These are phyloP conservation scores for Phytophthora gonapodyides DNA, from an alignment of 352 stramenopile species.

Conservation along the genomic window DNA sequence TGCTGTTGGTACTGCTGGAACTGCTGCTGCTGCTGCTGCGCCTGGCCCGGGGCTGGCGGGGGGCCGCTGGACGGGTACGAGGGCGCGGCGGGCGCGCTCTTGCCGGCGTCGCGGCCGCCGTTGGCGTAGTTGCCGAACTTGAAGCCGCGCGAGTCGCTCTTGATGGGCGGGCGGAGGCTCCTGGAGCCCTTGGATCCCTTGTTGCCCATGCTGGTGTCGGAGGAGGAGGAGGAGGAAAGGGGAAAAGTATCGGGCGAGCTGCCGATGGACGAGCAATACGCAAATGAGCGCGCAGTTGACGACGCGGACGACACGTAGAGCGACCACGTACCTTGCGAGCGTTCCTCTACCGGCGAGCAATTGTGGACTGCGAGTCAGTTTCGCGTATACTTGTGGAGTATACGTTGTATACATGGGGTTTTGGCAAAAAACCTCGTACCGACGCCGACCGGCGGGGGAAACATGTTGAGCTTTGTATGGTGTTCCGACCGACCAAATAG, in stretches of 20 bases:
- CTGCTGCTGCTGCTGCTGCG: conserved; percentile 25
- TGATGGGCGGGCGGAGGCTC: conserved; percentile 71
- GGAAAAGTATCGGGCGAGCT: conserved; percentile 35
- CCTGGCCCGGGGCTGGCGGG: conserved; percentile 33
- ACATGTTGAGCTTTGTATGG: no score
- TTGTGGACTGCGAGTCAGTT: conserved; percentile 38
- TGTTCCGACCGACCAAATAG: background rate
- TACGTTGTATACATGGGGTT: no score
- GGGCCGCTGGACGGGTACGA: conserved; percentile 48
- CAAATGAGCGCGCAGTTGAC: conserved; percentile 34
- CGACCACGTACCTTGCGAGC: conserved; percentile 21
- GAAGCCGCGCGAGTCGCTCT: conserved; percentile 85
- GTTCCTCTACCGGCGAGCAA: conserved; percentile 36
- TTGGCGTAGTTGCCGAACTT: conserved; percentile 65
- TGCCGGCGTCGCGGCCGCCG: conserved; percentile 61
- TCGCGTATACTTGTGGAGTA: no score
- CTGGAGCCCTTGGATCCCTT: conserved; percentile 81
- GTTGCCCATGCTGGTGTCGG: conserved; percentile 68
- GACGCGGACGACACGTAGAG: conserved; percentile 12
- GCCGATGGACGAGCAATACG: conserved; percentile 41
- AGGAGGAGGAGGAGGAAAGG: conserved; percentile 1
- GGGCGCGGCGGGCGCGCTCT: conserved; percentile 77
- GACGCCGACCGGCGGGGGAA: conserved; percentile 7
- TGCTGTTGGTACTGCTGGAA: conserved; percentile 32
- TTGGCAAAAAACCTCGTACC: no score